Conservation (phyloP, 2,329 filamentous ascomycete genomes). For the Alternaria alternata region DNA sequence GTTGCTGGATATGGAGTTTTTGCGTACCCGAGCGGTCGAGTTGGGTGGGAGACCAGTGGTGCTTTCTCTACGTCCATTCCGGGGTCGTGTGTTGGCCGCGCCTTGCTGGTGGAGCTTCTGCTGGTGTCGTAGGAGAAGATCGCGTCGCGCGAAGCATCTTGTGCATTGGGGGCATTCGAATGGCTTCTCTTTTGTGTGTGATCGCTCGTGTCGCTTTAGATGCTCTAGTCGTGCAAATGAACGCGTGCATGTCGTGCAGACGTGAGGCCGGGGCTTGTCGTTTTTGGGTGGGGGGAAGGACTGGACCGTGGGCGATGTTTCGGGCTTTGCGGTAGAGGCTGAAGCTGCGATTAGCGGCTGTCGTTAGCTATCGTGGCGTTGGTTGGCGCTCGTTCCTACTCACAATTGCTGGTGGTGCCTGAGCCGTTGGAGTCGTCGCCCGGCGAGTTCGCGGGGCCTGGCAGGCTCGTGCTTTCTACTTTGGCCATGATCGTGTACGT, state of each 20-base stretch:
- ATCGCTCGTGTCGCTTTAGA: slow-evolving; percentile 94
- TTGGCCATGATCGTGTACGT: slow-evolving; percentile 36
- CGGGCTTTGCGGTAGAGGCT: slow-evolving; percentile 43
- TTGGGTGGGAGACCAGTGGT: slow-evolving; percentile 75
- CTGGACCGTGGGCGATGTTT: slow-evolving; percentile 32
- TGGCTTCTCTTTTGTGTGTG: slow-evolving; percentile 98
- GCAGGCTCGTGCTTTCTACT: slow-evolving; percentile 35
- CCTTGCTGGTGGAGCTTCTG: slow-evolving; percentile 97
- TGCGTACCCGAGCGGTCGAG: slow-evolving; percentile 78
- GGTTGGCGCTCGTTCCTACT: slow-evolving; percentile 20
- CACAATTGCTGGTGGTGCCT: slow-evolving; percentile 45
- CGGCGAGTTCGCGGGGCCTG: slow-evolving; percentile 37
- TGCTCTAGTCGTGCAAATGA: slow-evolving; percentile 96
- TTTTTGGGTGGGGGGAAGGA: slow-evolving; percentile 86
- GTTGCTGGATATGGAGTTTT: slow-evolving; percentile 83
- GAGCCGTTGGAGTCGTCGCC: slow-evolving; percentile 41
- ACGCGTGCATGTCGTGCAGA: slow-evolving; percentile 88
- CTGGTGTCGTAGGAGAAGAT: slow-evolving; percentile 91
- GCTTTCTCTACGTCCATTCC: slow-evolving; percentile 86
- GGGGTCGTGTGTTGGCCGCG: slow-evolving; percentile 83
- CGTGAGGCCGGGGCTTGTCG: slow-evolving; percentile 94
- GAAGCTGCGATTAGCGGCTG: slow-evolving; percentile 34
- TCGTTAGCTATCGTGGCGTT: slow-evolving; percentile 27
- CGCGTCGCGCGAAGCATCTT: slow-evolving; percentile 91
- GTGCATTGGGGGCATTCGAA: slow-evolving; percentile 97